These are phyloP conservation scores for Beauveria sp. DNA, from an alignment of 2,329 filamentous ascomycete species.

Conservation along the genomic window DNA sequence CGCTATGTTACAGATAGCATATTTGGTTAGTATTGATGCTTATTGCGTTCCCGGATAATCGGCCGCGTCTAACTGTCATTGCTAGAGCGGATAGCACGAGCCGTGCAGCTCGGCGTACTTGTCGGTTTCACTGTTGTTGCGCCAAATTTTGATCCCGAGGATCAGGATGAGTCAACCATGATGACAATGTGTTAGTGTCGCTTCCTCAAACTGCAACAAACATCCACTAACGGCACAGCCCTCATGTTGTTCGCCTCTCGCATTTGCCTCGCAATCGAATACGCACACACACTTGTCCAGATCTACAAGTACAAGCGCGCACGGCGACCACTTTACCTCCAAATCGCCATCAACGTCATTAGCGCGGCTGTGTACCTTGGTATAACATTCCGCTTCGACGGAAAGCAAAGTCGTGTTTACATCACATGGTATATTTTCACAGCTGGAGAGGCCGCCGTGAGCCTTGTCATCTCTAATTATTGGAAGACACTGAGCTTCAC, in stretches of 20 bases:
- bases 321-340: constrained; percentile 26
- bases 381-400: constrained; percentile 31
- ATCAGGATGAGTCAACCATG: constrained; percentile 31
- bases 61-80: neutral
- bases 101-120: constrained; percentile 55
- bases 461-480: constrained; percentile 44
- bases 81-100: constrained; percentile 46
- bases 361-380: constrained; percentile 33
- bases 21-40: constrained; percentile 34
- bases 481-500: constrained; percentile 53
- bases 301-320: constrained; percentile 32
- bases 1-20: constrained; percentile 58
- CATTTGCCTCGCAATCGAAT: constrained; percentile 45
- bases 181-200: constrained; percentile 30
- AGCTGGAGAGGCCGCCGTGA: constrained; percentile 41
- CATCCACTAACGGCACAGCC: constrained; percentile 17
- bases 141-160: constrained; percentile 32
- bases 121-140: constrained; percentile 57
- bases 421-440: constrained; percentile 47
- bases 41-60: too few species aligned
- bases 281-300: constrained; percentile 39
- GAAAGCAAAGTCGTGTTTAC: constrained; percentile 27
- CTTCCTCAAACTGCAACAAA: neutral
- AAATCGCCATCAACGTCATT: constrained; percentile 27
- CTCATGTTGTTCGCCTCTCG: constrained; percentile 45